Evolutionary conservation across 108 stramenopile genomes (phyloP).

Genomic region (Fragilariopsis cylindrus): DNA sequence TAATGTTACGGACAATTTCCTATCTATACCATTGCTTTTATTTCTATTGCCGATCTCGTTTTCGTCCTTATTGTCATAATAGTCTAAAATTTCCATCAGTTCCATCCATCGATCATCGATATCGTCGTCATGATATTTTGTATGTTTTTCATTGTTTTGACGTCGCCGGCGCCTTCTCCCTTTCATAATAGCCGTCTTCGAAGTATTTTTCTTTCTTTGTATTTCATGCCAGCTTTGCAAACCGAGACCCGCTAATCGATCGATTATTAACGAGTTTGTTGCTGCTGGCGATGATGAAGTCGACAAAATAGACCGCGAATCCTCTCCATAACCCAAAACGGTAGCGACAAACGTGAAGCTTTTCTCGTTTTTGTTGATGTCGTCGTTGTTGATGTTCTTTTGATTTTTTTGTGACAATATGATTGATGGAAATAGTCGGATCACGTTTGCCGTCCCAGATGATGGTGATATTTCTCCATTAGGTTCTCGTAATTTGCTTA

Average conservation of each 20-base stretch:
- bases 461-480: too few relatives aligned
- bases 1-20: too few relatives aligned
- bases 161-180: not conserved
- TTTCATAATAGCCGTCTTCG: too few relatives aligned
- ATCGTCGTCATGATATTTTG: not conserved
- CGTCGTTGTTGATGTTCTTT: not conserved
- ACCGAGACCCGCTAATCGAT: slow-evolving; percentile 3
- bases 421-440: slow-evolving; percentile 8
- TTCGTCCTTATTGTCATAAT: not conserved
- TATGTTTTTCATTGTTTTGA: not conserved
- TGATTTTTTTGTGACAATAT: not conserved
- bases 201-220: not conserved
- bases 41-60: too few relatives aligned
- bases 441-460: not conserved
- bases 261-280: not conserved
- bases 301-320: not conserved
- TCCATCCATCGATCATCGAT: not conserved
- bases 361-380: not conserved
- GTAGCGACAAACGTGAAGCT: not conserved
- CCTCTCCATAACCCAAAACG: not conserved
- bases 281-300: not conserved
- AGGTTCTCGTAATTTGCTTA: too few relatives aligned
- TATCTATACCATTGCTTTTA: too few relatives aligned
- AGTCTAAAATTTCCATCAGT: not conserved
- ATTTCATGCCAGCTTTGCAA: slow-evolving; percentile 11